Conservation (phyloP, 371 early-diverging fungal genomes). For the Lichtheimia ramosa region DNA sequence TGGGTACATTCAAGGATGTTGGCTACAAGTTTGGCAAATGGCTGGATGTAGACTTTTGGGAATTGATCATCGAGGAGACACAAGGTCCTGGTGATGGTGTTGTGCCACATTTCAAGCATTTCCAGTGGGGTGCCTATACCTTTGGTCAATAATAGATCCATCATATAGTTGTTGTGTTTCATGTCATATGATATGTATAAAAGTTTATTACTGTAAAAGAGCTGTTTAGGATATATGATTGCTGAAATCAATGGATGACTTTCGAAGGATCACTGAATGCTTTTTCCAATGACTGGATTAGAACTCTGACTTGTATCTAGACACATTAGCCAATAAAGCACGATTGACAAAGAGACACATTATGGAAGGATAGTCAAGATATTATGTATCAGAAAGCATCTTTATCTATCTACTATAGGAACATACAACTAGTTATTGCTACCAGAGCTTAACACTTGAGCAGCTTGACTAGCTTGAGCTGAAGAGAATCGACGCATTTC, state of each 20-base stretch:
- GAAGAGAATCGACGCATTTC: conserved; percentile 49
- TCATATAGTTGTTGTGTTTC: too few relatives aligned
- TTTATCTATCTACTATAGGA: not conserved
- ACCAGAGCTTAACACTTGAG: conserved; percentile 10
- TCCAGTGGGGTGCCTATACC: conserved; percentile 32
- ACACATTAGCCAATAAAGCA: too few relatives aligned
- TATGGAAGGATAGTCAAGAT: not conserved
- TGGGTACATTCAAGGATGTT: conserved; percentile 32
- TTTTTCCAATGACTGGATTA: too few relatives aligned
- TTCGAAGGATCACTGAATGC: too few relatives aligned
- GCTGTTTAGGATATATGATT: too few relatives aligned
- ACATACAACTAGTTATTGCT: not conserved
- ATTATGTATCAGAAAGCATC: not conserved
- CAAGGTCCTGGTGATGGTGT: conserved; percentile 2
- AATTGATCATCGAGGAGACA: conserved; percentile 24
- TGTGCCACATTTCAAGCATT: conserved; percentile 25
- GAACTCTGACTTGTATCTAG: too few relatives aligned
- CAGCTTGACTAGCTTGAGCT: conserved; percentile 31
- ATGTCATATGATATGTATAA: not conserved
- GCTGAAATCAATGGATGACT: too few relatives aligned
- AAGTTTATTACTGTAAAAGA: too few relatives aligned
- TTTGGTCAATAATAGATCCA: conserved; percentile 9
- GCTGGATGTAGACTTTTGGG: conserved; percentile 40
- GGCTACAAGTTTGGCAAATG: conserved; percentile 50
- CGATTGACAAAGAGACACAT: not conserved